These are phyloP conservation scores for Aspergillus heteromorphus DNA, from an alignment of 495 filamentous ascomycete species.

Conservation along the genomic window DNA sequence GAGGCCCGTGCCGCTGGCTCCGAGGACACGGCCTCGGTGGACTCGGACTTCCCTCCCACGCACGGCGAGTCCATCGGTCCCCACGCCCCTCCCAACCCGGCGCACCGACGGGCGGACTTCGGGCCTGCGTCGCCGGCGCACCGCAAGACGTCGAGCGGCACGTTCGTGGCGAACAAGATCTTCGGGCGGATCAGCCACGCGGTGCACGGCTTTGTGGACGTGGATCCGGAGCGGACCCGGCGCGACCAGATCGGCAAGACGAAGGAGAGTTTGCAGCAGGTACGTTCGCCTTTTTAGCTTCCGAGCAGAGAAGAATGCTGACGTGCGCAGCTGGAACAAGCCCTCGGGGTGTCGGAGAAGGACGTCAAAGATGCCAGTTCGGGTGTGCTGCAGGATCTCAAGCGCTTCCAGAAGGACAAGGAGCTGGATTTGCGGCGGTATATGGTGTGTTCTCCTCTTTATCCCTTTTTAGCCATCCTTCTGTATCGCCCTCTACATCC, in stretches of 20 bases:
- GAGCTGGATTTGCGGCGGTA: slow-evolving; percentile 89
- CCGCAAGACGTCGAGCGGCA: slow-evolving; percentile 68
- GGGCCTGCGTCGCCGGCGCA: slow-evolving; percentile 41
- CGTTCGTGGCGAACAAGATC: slow-evolving; percentile 85
- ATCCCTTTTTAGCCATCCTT: too few relatives aligned
- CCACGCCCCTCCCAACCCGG: slow-evolving; percentile 45
- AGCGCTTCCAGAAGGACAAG: slow-evolving; percentile 89
- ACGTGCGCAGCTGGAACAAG: slow-evolving; percentile 73
- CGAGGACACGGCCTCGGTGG: slow-evolving; percentile 75
- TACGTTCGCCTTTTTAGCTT: slow-evolving; percentile 27
- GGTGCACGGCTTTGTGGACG: slow-evolving; percentile 90
- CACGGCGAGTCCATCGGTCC: slow-evolving; percentile 62
- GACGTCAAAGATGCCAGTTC: slow-evolving; percentile 88
- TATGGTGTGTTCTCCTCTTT: slow-evolving; percentile 73
- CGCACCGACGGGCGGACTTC: slow-evolving; percentile 26
- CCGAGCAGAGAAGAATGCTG: not conserved
- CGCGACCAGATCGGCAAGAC: slow-evolving; percentile 95
- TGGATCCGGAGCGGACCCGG: slow-evolving; percentile 87
- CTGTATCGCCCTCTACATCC: too few relatives aligned
- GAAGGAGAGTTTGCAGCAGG: slow-evolving; percentile 62
- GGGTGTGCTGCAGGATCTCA: slow-evolving; percentile 81
- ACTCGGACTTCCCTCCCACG: slow-evolving; percentile 90
- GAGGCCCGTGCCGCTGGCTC: slow-evolving; percentile 31
- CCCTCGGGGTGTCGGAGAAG: slow-evolving; percentile 74
- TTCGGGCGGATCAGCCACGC: slow-evolving; percentile 93